Evolutionary conservation across 2,329 filamentous ascomycete species (phyloP), one percentile per base, ranked within the genome.

Genomic region (Camillea tinctor): DNA sequence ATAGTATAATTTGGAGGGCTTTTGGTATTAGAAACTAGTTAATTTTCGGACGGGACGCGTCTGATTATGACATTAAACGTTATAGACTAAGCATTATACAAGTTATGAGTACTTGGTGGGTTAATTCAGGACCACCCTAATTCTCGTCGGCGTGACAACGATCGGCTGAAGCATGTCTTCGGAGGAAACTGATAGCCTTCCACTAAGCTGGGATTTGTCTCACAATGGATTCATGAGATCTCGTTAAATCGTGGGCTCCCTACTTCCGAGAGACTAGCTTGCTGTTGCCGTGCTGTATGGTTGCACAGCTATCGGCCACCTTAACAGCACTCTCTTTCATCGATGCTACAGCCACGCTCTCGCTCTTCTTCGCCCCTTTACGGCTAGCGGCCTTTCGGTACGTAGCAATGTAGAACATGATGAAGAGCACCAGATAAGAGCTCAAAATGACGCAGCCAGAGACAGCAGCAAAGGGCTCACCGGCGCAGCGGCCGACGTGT

Each of bases 381-480:
- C 65, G 64, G 13, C 88, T 88, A 67, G 83, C 79, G 36, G 83
- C 80, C 77, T 87, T 87, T 75, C 82, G 84, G 79, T 92, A 92
- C 64, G 89, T 92, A 57, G 88, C 87, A 68, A 91, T 82, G 81
- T 92, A 92, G 82, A 92, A 91, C 60, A 84, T 86, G 74, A 92
- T 88, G 81, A 92, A 92, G 62, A 92, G 86, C 60, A 92, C 79
- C 55, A 93, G 83, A 80, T 93, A 93, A 48, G 87, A 90, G 75
- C 82, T 88, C 69, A 93, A 80, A 69, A 92, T 91, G 66, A 81
- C 83, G 73, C 91, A 90, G 64, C 90, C 90, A 60, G 88, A 80
- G 67, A 91, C 84, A 20, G 90, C 90, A n/a, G 90, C 90, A 68
- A 91, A 91, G 70, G 92, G 88, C 77, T 92, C 88, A 66, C 90